Evolutionary conservation across 2,329 filamentous ascomycete genomes (phyloP).

Genomic region (Fusarium sp.): DNA sequence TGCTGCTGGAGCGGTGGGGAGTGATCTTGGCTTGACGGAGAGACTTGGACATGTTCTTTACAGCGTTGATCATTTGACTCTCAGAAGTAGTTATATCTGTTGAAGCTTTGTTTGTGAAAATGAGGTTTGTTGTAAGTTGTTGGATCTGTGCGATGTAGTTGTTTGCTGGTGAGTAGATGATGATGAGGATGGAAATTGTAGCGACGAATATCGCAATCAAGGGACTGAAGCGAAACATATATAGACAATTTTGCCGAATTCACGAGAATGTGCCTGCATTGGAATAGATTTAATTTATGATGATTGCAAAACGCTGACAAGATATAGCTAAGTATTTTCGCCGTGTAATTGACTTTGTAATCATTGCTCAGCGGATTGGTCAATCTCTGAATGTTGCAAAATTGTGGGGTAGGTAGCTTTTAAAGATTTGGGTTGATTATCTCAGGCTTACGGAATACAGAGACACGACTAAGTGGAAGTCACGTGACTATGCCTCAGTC

Average conservation of each 20-base stretch:
- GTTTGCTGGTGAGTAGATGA: constrained; percentile 49
- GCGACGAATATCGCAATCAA: constrained; percentile 55
- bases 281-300: constrained; percentile 34
- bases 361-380: constrained; percentile 48
- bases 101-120: constrained; percentile 28
- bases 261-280: constrained; percentile 45
- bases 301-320: constrained; percentile 49
- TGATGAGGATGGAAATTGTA: constrained; percentile 57
- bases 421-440: constrained; percentile 35
- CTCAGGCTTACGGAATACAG: constrained; percentile 40
- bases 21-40: constrained; percentile 80
- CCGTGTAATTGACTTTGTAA: constrained; percentile 36
- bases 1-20: constrained; percentile 78
- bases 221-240: constrained; percentile 57
- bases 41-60: constrained; percentile 71
- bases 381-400: constrained; percentile 4
- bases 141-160: constrained; percentile 45
- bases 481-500: constrained; percentile 24
- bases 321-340: constrained; percentile 40
- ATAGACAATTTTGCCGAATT: constrained; percentile 51
- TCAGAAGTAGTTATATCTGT: constrained; percentile 17
- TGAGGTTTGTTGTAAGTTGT: constrained; percentile 40
- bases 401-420: constrained; percentile 6
- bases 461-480: constrained; percentile 10
- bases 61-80: constrained; percentile 55